These are phyloP conservation scores for Dissoconium aciculare DNA, from an alignment of 2,329 filamentous ascomycete species.

Conservation along the genomic window DNA sequence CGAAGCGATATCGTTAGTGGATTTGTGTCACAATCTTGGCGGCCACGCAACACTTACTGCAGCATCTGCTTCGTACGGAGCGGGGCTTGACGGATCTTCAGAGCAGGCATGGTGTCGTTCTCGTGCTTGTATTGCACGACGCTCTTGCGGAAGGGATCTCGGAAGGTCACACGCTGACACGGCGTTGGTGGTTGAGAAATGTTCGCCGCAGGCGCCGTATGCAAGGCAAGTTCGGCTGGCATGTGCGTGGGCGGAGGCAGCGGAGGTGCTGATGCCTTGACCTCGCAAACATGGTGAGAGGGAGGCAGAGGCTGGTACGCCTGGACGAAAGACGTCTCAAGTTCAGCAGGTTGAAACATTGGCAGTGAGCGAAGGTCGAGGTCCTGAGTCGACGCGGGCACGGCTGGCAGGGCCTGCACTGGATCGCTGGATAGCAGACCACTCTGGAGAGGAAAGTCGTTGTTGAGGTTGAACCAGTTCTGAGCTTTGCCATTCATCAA, in stretches of 20 bases:
- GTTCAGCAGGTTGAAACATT: not conserved
- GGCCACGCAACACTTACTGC: not conserved
- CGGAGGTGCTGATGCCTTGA: not conserved
- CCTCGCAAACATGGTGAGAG: not conserved
- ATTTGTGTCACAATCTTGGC: not conserved
- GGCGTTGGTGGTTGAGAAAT: slow-evolving; percentile 21
- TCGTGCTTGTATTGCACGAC: not conserved
- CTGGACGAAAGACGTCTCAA: too few relatives aligned
- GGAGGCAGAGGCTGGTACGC: too few relatives aligned
- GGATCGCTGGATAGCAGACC: not conserved
- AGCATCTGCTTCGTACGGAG: not conserved
- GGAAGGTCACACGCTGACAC: slow-evolving; percentile 36
- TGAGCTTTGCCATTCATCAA: slow-evolving; percentile 12
- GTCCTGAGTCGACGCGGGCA: slow-evolving; percentile 12
- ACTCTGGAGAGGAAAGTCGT: not conserved
- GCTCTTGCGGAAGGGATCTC: slow-evolving; percentile 26
- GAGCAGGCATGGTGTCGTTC: not conserved
- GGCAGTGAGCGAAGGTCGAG: not conserved
- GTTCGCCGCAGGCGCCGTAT: slow-evolving; percentile 10
- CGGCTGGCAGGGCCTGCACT: slow-evolving; percentile 18
- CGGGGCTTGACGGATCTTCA: not conserved
- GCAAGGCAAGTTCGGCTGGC: slow-evolving; percentile 18
- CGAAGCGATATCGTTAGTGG: not conserved
- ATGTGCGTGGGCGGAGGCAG: not conserved
- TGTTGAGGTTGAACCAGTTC: slow-evolving; percentile 14